Base-by-base conservation (phyloP, 1,284 basidiomycete species). In the Agroathelia rolfsii region DNA sequence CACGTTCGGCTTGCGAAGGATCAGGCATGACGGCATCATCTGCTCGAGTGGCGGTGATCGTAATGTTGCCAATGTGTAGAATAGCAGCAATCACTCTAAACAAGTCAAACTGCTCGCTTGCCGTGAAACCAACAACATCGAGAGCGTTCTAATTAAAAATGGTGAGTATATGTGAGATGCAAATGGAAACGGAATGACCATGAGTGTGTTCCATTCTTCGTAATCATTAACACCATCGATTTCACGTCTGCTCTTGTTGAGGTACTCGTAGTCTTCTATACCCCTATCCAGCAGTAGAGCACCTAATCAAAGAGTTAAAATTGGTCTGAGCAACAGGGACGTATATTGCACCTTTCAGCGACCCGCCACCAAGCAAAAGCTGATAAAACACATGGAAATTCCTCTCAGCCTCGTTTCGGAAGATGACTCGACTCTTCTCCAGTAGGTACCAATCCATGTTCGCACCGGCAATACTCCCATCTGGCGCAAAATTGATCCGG, bases 391-490 rank as follows among this genome's bases (percentile, higher is more conserved):
- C 85, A 53, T 98, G 95, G 55, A 98, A 99, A 52, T 75, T 85
- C 31, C 95, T 71, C 56, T 99, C 95, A 0, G 85, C 85, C 39
- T 81, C 76, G 42, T 77, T 86, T 29, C 93, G 66, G n/a, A 78
- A 72, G 3, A 92, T 87, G 1, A 99, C 93, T 47, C 95, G 64
- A 52, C 90, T 94, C 69, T 98, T 98, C 66, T 99, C 95, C 29
- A 99, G 64, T 24, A 99, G 66, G 54, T 99, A 99, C 95, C 95
- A 98, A 54, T 98, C 93, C 41, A 98, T 94, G 51, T 94, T 96
- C 24, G 95, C 95, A 2, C 95, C 95, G 1, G 92, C 88, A 37
- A 99, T 99, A 41, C 89, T 89, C 0, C 94, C 94, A 37, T 88
- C 76, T 0, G 87, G 82, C 1, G 88, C 80, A 55, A 99, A 98